A percentile compares a stretch with the other conserved stretches of the same genome.
These are phyloP conservation scores for Ceriops decandra DNA, from an alignment of 345 rosid species.

Conservation along the genomic window DNA sequence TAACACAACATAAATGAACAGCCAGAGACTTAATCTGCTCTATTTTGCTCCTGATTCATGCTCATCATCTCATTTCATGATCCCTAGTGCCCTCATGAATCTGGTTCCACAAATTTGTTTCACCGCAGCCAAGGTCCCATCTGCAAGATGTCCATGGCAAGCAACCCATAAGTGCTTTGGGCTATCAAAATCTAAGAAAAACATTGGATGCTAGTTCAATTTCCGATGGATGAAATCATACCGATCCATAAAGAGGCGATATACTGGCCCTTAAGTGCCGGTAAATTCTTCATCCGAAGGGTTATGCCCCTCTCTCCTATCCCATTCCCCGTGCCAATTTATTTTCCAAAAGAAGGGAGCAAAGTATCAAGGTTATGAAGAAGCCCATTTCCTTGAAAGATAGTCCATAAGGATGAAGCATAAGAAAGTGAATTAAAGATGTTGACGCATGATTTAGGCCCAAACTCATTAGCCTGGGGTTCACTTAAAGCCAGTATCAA, in stretches of 20 bases:
- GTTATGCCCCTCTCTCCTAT: constrained; percentile 20
- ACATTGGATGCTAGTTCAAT: constrained; percentile 43
- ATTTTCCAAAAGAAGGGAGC: constrained; percentile 19
- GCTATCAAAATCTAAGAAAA: constrained; percentile 51
- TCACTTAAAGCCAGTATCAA: constrained; percentile 43
- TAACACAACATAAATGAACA: constrained; percentile 54
- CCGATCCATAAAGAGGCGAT: constrained; percentile 44
- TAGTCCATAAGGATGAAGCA: constrained; percentile 32
- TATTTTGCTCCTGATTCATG: too few relatives aligned
- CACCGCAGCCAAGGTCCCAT: too few relatives aligned
- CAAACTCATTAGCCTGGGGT: constrained; percentile 21
- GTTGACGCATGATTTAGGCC: constrained; percentile 29
- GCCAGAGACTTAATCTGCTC: constrained; percentile 49
- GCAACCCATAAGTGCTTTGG: constrained; percentile 50
- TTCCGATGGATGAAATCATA: constrained; percentile 48
- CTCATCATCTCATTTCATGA: too few relatives aligned
- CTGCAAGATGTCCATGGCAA: constrained; percentile 35
- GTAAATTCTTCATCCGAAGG: constrained; percentile 33
- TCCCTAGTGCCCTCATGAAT: too few relatives aligned
- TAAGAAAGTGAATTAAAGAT: constrained; percentile 36
- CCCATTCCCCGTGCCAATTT: constrained; percentile 27
- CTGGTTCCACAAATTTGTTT: too few relatives aligned
- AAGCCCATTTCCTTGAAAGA: too few relatives aligned
- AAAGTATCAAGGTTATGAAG: too few relatives aligned
- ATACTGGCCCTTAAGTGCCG: constrained; percentile 33